A percentile compares a stretch with the other conserved stretches of the same genome.
These are phyloP conservation scores for Protomyces macrosporus DNA, from an alignment of 1,139 yeast genomes.

Conservation along the genomic window DNA sequence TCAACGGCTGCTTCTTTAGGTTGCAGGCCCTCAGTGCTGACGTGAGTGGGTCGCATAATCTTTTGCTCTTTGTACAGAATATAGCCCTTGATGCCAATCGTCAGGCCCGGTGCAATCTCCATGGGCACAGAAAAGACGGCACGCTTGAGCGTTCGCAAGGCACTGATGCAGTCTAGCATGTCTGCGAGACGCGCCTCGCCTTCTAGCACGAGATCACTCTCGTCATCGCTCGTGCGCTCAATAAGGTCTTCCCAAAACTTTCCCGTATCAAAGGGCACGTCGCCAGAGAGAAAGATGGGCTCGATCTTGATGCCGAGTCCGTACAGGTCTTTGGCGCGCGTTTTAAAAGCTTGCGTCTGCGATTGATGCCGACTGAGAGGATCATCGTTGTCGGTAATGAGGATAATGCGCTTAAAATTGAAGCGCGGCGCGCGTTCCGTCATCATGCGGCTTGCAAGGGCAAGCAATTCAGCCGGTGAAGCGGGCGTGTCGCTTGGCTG, in stretches of 20 bases:
- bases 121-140: slow-evolving; percentile 60
- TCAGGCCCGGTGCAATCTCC: slow-evolving; percentile 48
- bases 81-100: slow-evolving; percentile 68
- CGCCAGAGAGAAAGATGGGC: slow-evolving; percentile 57
- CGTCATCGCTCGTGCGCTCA: slow-evolving; percentile 33
- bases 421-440: slow-evolving; percentile 29
- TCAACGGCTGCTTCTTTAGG: slow-evolving; percentile 53
- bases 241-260: slow-evolving; percentile 34
- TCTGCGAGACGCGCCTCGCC: slow-evolving; percentile 35
- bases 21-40: slow-evolving; percentile 51
- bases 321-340: slow-evolving; percentile 56
- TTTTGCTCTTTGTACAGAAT: slow-evolving; percentile 55
- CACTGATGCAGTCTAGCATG: slow-evolving; percentile 49
- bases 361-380: slow-evolving; percentile 44
- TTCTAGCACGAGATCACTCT: slow-evolving; percentile 34
- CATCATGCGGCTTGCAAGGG: slow-evolving; percentile 36
- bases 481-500: slow-evolving; percentile 28
- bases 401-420: slow-evolving; percentile 42
- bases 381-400: slow-evolving; percentile 57
- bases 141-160: slow-evolving; percentile 58
- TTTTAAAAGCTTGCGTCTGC: slow-evolving; percentile 47
- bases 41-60: slow-evolving; percentile 44
- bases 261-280: slow-evolving; percentile 47
- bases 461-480: slow-evolving; percentile 35
- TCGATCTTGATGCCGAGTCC: slow-evolving; percentile 50